Conservation (phyloP, 768 basidiomycete species). For the Mycena capillaripes region DNA sequence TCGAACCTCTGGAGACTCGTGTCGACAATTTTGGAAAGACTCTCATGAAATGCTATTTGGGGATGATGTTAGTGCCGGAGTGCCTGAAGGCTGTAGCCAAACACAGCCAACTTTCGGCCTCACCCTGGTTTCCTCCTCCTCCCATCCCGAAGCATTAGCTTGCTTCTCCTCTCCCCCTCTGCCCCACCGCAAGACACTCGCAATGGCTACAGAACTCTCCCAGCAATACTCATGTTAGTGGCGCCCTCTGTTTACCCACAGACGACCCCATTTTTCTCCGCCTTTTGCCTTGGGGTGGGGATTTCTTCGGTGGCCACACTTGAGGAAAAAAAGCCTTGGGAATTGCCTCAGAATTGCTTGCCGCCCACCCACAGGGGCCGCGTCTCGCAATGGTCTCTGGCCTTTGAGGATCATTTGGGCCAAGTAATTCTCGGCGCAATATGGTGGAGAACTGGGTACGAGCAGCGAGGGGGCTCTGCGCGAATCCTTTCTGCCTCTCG, state of each 20-base stretch:
- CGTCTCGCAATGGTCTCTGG: slow-evolving; percentile 9
- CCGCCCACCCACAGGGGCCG: background rate
- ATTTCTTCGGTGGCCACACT: background rate
- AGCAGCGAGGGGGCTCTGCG: too few species aligned
- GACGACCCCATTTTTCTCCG: slow-evolving; percentile 25
- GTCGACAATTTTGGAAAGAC: background rate
- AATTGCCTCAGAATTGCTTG: background rate
- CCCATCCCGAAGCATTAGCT: slow-evolving; percentile 80
- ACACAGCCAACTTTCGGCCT: slow-evolving; percentile 4
- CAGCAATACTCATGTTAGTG: slow-evolving; percentile 90
- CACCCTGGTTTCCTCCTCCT: slow-evolving; percentile 40
- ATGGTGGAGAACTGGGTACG: background rate
- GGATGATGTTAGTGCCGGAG: background rate
- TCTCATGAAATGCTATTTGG: background rate
- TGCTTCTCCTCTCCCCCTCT: slow-evolving; percentile 70
- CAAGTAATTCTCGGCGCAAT: background rate
- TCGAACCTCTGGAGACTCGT: too few species aligned
- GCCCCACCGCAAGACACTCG: slow-evolving; percentile 48
- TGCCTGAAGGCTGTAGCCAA: slow-evolving; percentile 17
- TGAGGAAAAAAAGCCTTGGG: background rate
- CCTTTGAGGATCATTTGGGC: slow-evolving; percentile 4
- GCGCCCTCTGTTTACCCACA: slow-evolving; percentile 33
- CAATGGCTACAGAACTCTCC: slow-evolving; percentile 81
- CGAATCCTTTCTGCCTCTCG: background rate
- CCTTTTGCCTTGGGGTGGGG: slow-evolving; percentile 13